phyloP scores from a whole-genome alignment of 2,329 filamentous ascomycete species.

The Fusarium pilosicola region DNA sequence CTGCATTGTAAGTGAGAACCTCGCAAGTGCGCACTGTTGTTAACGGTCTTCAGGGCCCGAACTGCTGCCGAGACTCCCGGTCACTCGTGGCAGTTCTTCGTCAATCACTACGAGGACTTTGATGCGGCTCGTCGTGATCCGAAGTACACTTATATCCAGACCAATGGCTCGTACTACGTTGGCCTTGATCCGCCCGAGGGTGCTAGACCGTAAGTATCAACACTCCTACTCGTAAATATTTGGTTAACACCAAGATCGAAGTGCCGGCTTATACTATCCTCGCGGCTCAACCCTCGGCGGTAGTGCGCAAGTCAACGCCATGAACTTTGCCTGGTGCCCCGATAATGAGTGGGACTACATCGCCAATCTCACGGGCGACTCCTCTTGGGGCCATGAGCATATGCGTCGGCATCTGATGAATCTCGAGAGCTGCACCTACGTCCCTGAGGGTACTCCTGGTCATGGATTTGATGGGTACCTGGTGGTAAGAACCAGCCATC shows the following conservation, averaged over 20 bases:
- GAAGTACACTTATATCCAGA: slow-evolving; percentile 12
- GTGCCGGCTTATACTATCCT: slow-evolving; percentile 11
- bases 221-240: fast-evolving
- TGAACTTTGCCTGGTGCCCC: slow-evolving; percentile 1
- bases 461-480: neutral
- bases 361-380: neutral
- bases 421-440: neutral
- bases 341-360: slow-evolving; percentile 13
- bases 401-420: neutral
- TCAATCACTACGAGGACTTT: slow-evolving; percentile 8
- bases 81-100: slow-evolving; percentile 1
- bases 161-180: slow-evolving; percentile 7
- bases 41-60: neutral
- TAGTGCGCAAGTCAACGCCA: neutral
- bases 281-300: slow-evolving; percentile 1
- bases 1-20: neutral
- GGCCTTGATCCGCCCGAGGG: slow-evolving; percentile 1
- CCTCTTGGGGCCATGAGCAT: neutral
- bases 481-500: neutral
- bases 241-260: fast-evolving
- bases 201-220: neutral
- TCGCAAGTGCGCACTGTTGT: fast-evolving
- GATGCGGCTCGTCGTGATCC: slow-evolving; percentile 3
- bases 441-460: neutral
- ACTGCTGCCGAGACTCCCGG: slow-evolving; percentile 3